Evolutionary conservation across 352 stramenopile genomes (phyloP), one percentile per base, ranked within the genome.

Genomic region (Phytophthora capsici): DNA sequence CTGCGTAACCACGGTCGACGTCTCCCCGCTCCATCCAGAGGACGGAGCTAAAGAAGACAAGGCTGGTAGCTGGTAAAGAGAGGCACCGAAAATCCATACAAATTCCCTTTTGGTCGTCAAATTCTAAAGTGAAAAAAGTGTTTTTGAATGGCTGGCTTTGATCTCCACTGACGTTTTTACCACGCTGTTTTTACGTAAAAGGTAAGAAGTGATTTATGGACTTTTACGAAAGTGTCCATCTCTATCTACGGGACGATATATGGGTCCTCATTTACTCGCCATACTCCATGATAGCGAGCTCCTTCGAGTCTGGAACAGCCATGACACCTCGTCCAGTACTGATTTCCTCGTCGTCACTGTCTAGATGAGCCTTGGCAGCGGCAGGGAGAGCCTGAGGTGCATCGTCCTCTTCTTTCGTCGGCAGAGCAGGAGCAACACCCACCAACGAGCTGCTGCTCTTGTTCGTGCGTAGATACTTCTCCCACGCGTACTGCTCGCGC

Each of bases 401-500:
- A 22, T 70, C 61, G 4, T 70, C 45, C 1, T 69, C 44, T n/a
- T 61, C 57, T n/a, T 73, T 60, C 38, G 77, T 72, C 0, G 76
- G 77, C 17, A 89, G 52, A 41, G 75, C 41, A 0, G 84, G 82
- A 6, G 82, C 78, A 4, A 91, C 63, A 6, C 82, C 84, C 1
- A 75, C 82, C 20, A 93, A 66, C 41, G 69, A 72, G 38, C 80
- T 66, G 9, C 34, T 70, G 57, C 69, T 77, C 71, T 92, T 94
- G 58, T 71, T 78, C 17, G 75, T 82, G 37, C 80, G 85, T 16
- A 95, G 55, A 67, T 91, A 91, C 62, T 95, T 95, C 34, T 95
- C 88, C 88, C 88, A 95, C 26, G 65, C 78, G 37, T 86, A 92
- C 67, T 94, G 87, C 43, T 93, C 84, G n/a, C 61, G 71, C 52